Evolutionary conservation across 805 yeast species (phyloP), one percentile per base, ranked within the genome.

Genomic region (Candida maris): DNA sequence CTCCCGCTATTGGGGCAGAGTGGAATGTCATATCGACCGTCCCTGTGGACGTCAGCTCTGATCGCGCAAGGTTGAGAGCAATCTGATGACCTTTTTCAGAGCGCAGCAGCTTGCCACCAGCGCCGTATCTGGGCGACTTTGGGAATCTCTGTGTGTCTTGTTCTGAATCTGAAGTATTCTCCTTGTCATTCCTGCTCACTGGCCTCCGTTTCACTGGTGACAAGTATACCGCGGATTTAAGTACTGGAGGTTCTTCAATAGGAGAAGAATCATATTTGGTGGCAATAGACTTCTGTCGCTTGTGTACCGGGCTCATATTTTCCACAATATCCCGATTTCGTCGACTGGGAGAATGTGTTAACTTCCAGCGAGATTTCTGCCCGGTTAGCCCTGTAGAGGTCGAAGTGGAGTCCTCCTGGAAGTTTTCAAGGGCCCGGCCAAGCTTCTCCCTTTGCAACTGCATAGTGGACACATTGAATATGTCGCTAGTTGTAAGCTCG

Each of bases 91-190:
- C 61, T 27, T 41, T 39, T 12, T 38, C 37, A 0, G 62, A 56
- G 6, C 64, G 47, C 9, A 64, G 38, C 9, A 64, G 42, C 14
- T 45, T 48, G 0, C 68, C 70, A 13, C 65, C 65, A 0, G 63
- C 68, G 0, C 68, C 67, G 39, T 66, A 70, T 27, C 64, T 64
- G 2, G 77, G 75, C 0, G 76, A 71, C 30, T 61, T 56, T 3
- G 77, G 77, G 41, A 72, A 71, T 37, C 75, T 38, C n/a, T 48
- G 46, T 5, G 37, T 29, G 19, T 45, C 49, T 14, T 48, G 50
- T 13, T 48, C 49, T 9, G 46, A 48, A 6, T 17, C 14, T 13
- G 29, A 14, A 8, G 35, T 24, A 35, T 41, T 6, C 15, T 35
- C 29, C 17, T 28, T 36, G 25, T 28, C 30, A 15, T 37, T 23